Conservation (phyloP, 169 alveolate species). For the Plasmodium gallinaceum region DNA sequence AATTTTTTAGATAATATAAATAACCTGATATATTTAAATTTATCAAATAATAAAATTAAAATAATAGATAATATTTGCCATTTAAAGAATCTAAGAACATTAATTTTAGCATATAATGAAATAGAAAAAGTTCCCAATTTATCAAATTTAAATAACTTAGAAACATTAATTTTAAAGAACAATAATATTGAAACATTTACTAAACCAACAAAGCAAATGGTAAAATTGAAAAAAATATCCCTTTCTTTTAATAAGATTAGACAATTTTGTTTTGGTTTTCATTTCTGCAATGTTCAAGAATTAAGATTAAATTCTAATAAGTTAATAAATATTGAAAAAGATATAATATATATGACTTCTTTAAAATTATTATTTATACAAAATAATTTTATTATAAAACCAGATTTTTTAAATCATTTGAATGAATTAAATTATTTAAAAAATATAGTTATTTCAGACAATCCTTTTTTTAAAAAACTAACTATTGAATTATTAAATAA, state of each 20-base stretch:
- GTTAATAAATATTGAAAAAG: slow-evolving; percentile 37
- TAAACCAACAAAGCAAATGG: slow-evolving; percentile 78
- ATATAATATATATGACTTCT: slow-evolving; percentile 60
- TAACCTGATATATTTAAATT: slow-evolving; percentile 77
- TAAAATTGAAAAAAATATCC: slow-evolving; percentile 79
- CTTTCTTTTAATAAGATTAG: slow-evolving; percentile 81
- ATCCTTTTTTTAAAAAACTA: slow-evolving; percentile 68
- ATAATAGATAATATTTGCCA: slow-evolving; percentile 69
- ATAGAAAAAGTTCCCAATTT: slow-evolving; percentile 80
- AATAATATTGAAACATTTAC: slow-evolving; percentile 78
- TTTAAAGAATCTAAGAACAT: slow-evolving; percentile 30
- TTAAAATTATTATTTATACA: slow-evolving; percentile 55
- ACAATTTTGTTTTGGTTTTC: slow-evolving; percentile 65
- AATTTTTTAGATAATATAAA: slow-evolving; percentile 78
- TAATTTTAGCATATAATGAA: slow-evolving; percentile 69
- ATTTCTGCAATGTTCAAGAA: slow-evolving; percentile 48
- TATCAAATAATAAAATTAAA: slow-evolving; percentile 79
- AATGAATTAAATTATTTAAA: slow-evolving; percentile 46
- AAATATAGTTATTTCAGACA: slow-evolving; percentile 60
- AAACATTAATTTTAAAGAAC: slow-evolving; percentile 81
- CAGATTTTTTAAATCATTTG: slow-evolving; percentile 25
- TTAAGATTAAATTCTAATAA: slow-evolving; percentile 59
- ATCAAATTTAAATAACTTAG: slow-evolving; percentile 78
- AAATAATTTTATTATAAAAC: slow-evolving; percentile 43
- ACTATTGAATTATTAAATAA: slow-evolving; percentile 36